Evolutionary conservation across 192 early-diverging fungal genomes (phyloP).

Genomic region (Chytriomyces sp.): DNA sequence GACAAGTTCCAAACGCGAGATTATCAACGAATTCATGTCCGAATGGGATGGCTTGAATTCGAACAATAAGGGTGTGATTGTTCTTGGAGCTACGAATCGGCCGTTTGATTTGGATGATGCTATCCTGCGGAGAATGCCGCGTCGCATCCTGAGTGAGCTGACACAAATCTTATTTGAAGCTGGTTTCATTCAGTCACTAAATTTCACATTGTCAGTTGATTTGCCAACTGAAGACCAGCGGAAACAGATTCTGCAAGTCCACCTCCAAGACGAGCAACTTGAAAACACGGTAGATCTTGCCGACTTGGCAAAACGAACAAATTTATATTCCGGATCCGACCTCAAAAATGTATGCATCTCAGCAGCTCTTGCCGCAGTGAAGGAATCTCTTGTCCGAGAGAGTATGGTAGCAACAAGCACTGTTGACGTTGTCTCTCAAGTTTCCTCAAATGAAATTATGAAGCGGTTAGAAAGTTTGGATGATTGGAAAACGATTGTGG

Average conservation of each 20-base stretch:
- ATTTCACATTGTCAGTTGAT: constrained; percentile 63
- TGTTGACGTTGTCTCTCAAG: background rate
- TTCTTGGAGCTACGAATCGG: constrained; percentile 93
- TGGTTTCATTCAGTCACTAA: constrained; percentile 18
- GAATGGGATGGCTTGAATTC: constrained; percentile 72
- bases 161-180: background rate
- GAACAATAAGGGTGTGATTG: constrained; percentile 76
- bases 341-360: constrained; percentile 93
- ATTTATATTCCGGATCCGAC: constrained; percentile 91
- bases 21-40: constrained; percentile 91
- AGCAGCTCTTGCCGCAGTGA: constrained; percentile 64
- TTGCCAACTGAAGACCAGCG: constrained; percentile 81
- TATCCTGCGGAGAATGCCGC: constrained; percentile 87
- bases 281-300: constrained; percentile 61
- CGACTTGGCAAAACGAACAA: constrained; percentile 71
- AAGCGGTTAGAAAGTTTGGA: constrained; percentile 38
- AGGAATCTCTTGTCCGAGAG: constrained; percentile 43
- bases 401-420: background rate
- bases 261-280: constrained; percentile 79
- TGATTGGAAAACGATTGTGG: constrained; percentile 39
- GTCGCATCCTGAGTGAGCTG: constrained; percentile 75
- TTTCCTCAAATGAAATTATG: constrained; percentile 15
- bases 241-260: constrained; percentile 72
- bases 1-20: constrained; percentile 32
- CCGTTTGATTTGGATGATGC: constrained; percentile 98